Percentiles rank a stretch among this genome's conserved stretches.
These are phyloP conservation scores for Chrysoporthe cubensis DNA, from an alignment of 2,329 filamentous ascomycete species.

Conservation along the genomic window DNA sequence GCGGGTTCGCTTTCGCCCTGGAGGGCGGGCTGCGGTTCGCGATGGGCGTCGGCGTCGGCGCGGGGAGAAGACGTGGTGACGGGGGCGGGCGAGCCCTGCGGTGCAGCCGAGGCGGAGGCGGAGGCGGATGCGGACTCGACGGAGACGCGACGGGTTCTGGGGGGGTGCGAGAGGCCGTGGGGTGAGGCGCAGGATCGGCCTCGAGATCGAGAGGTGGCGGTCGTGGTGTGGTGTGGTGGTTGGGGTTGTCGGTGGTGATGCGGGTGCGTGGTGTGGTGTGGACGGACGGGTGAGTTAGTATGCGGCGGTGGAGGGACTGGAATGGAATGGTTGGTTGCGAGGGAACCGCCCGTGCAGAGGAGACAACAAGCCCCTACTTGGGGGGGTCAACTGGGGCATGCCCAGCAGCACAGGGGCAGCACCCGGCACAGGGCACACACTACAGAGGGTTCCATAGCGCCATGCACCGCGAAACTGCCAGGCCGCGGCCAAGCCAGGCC, in stretches of 20 bases:
- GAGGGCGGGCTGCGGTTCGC: neutral
- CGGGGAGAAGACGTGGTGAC: neutral
- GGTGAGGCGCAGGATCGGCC: too few species aligned
- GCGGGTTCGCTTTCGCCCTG: neutral
- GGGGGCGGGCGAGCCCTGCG: too few species aligned
- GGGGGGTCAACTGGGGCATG: too few species aligned
- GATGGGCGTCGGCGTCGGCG: neutral
- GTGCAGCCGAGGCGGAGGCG: too few species aligned
- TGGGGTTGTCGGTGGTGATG: neutral
- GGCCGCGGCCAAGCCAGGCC: too few species aligned
- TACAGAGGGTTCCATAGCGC: too few species aligned
- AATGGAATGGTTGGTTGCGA: slow-evolving; percentile 19
- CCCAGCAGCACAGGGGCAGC: too few species aligned
- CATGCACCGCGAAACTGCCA: too few species aligned
- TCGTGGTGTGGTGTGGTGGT: neutral
- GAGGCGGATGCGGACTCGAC: too few species aligned
- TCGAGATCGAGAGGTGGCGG: neutral
- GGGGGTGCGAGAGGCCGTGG: too few species aligned
- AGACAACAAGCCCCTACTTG: neutral
- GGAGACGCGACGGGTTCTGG: too few species aligned
- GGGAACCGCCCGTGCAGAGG: slow-evolving; percentile 4
- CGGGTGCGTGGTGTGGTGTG: slow-evolving; percentile 4
- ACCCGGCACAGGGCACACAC: too few species aligned
- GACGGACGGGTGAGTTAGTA: neutral
- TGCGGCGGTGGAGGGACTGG: slow-evolving; percentile 12